Evolutionary conservation across 2,329 filamentous ascomycete species (phyloP), one percentile per base, ranked within the genome.

Genomic region (Calonectria hongkongensis): DNA sequence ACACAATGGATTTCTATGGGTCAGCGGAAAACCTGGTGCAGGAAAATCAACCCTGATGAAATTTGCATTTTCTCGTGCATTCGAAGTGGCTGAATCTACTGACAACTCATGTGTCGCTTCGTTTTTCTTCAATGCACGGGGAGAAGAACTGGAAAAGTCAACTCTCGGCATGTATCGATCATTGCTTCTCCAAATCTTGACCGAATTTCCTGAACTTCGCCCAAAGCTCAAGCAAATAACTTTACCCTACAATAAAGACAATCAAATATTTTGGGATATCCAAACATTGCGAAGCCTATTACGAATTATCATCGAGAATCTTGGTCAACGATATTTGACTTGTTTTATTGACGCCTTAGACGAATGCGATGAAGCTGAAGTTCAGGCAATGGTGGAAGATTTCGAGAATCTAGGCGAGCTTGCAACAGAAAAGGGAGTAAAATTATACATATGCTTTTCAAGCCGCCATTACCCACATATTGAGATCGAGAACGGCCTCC

Each of bases 381-480:
- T 86, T 0, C 81, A 81, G 36, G 81, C 84, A 0, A 85, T 90
- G 81, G 74, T 89, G 0, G 41, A 67, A 0, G 86, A 85, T 43
- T 85, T 90, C 1, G 83, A 88, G 48, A 68, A 79, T 0, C 48
- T 89, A 0, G 82, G 83, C 0, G 75, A 84, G 3, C 10, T 77
- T 0, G 82, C 83, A 2, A 50, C 76, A 0, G 50, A 70, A 2
- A 71, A 30, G 0, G 62, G 64, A 0, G 51, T 76, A 0, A 7
- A 41, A 0, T 75, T 89, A 0, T 79, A 73, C 0, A 75, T 87
- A 0, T 88, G 85, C 64, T 84, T 89, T 4, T 87, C 87, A 0
- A 89, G 87, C 60, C 81, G 89, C 0, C 86, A 88, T 43, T 89
- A 88, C 25, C 88, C 88, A 0, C 68, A 85, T 6, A 84, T 89